Evolutionary conservation across 305 asterid species (phyloP), one percentile per base, ranked within the genome.

Genomic region (Fraxinus baroniana): DNA sequence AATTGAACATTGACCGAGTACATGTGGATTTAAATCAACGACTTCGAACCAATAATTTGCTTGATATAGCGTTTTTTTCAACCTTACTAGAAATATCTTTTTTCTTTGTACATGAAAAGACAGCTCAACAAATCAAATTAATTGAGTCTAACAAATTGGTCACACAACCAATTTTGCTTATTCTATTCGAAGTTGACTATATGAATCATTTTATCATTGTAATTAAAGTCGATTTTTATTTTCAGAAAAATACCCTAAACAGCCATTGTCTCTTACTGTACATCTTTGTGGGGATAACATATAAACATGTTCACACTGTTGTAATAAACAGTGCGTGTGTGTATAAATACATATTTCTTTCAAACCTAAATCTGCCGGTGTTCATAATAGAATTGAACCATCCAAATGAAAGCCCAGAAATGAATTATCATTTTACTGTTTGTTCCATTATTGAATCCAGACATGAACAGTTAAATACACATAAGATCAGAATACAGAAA

Each of bases 381-480:
- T 79, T 82, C 76, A 79, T 76, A 76, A 82, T 86, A 84, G n/a
- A 84, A 79, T 77, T 81, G 10, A 71, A 86, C 80, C 49, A 81
- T 74, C 79, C 79, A 81, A 86, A 71, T 71, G 30, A 70, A 52
- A 49, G 83, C 81, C 81, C 80, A 78, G 4, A 68, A 73, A 49
- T 26, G 15, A 12, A 68, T 68, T 68, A 68, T 22, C 80, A 17
- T 73, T 73, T 74, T 74, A 79, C 85, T 79, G 79, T 84, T 79
- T 24, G n/a, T 24, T 82, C 66, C 77, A 82, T 79, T 82, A 86
- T 83, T 81, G 80, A 57, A 41, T 76, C 77, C 77, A 68, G 74
- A 68, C 3, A 28, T 28, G 37, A 68, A 68, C 18, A 68, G 74
- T 68, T 20, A 22, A 52, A 6, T 0, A 60, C 12, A 26, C 35